phyloP scores from a whole-genome alignment of 495 filamentous ascomycete species.

The Tuber microsphaerosporum region DNA sequence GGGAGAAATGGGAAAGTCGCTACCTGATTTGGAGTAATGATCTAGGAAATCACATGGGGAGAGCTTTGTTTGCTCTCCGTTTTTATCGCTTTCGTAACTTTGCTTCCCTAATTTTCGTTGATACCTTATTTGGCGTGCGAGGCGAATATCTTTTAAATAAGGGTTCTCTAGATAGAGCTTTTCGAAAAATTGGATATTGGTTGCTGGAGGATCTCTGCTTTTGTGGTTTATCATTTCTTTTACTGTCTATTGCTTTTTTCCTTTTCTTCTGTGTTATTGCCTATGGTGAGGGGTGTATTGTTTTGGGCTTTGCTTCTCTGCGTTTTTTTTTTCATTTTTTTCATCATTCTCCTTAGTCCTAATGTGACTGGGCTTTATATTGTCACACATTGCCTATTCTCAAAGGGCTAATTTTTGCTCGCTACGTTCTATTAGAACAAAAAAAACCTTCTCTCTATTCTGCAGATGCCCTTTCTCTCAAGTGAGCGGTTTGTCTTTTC shows the following conservation, averaged over 20 bases:
- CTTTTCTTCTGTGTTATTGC: neutral
- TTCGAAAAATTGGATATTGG: neutral
- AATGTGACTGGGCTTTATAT: neutral
- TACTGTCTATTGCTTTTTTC: neutral
- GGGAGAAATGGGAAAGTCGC: neutral
- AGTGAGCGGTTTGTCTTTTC: neutral
- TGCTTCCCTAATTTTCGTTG: neutral
- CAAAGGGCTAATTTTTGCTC: neutral
- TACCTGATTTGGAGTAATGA: neutral
- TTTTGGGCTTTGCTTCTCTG: neutral
- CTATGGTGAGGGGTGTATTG: neutral
- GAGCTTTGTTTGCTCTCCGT: neutral
- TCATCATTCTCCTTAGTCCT: neutral
- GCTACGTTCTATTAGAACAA: neutral
- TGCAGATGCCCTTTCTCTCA: neutral
- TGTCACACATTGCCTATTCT: neutral
- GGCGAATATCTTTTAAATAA: neutral
- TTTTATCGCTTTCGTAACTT: neutral
- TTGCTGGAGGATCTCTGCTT: neutral
- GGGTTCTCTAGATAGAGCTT: neutral
- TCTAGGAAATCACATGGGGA: neutral
- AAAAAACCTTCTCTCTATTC: neutral
- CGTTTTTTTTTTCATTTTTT: neutral
- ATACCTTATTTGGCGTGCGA: neutral
- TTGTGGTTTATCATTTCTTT: neutral